Conservation (phyloP, 2,329 filamentous ascomycete genomes). For the Pyrenophora seminiperda region DNA sequence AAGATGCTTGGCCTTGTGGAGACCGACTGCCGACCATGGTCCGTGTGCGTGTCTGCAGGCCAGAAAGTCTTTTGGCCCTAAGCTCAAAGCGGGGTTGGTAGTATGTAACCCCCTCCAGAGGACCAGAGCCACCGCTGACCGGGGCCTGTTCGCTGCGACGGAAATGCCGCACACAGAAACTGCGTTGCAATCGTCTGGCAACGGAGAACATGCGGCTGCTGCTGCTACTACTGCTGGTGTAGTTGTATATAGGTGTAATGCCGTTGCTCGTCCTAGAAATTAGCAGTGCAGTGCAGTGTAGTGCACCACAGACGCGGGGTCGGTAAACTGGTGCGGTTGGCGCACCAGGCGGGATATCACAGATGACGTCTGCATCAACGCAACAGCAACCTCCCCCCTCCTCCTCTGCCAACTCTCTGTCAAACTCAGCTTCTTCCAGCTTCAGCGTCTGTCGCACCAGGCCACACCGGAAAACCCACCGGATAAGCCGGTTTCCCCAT, state of each 20-base stretch:
- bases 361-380: conserved; percentile 16
- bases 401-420: neutral
- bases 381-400: neutral
- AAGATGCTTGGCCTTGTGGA: conserved; percentile 24
- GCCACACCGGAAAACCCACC: conserved; percentile 1
- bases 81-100: conserved; percentile 5
- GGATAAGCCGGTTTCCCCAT: neutral
- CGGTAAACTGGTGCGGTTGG: conserved; percentile 1
- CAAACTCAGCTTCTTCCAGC: neutral
- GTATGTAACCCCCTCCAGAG: conserved; percentile 7
- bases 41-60: conserved; percentile 36
- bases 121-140: too few relatives aligned
- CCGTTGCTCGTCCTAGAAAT: neutral
- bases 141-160: too few relatives aligned
- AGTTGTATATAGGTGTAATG: neutral
- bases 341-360: too few relatives aligned
- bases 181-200: too few relatives aligned
- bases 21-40: conserved; percentile 10
- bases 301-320: too few relatives aligned
- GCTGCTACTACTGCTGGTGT: too few relatives aligned
- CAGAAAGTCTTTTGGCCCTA: conserved; percentile 27
- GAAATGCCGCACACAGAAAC: conserved; percentile 6
- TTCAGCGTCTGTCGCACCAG: neutral
- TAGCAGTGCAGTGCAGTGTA: too few relatives aligned
- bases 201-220: too few relatives aligned